Evolutionary conservation across 2,329 filamentous ascomycete genomes (phyloP).

Genomic region (Neonectria punicea): DNA sequence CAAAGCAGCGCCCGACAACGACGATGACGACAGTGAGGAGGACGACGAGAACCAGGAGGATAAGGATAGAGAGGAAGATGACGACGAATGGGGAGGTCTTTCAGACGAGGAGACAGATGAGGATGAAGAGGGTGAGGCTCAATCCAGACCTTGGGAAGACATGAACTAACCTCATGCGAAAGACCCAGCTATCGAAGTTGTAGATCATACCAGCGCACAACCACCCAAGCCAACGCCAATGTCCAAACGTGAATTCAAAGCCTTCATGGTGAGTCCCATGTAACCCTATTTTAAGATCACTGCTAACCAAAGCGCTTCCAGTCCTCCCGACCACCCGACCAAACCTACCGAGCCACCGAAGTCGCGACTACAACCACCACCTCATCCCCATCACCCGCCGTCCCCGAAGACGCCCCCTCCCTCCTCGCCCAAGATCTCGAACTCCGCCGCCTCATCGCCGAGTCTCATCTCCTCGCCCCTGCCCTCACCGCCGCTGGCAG

Average conservation of each 20-base stretch:
- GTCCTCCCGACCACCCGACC: conserved; percentile 63
- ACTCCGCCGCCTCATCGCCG: conserved; percentile 87
- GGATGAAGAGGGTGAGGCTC: conserved; percentile 34
- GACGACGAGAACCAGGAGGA: conserved; percentile 51
- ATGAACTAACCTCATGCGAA: conserved; percentile 7
- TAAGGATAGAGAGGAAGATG: conserved; percentile 42
- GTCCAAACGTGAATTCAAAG: conserved; percentile 77
- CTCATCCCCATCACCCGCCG: conserved; percentile 45
- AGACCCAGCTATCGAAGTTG: conserved; percentile 62
- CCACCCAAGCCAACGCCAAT: conserved; percentile 55
- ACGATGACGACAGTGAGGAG: conserved; percentile 44
- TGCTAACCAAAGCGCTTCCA: conserved; percentile 27
- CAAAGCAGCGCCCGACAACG: conserved; percentile 37
- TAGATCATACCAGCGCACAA: conserved; percentile 65
- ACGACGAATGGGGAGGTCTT: conserved; percentile 45
- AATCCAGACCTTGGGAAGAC: background rate
- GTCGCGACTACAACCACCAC: conserved; percentile 33
- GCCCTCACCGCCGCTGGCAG: conserved; percentile 57
- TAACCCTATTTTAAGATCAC: background rate
- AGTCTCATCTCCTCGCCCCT: conserved; percentile 82
- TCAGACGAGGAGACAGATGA: conserved; percentile 39
- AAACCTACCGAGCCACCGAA: conserved; percentile 37
- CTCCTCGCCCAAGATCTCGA: conserved; percentile 93
- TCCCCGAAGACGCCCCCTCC: conserved; percentile 68
- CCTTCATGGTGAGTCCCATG: conserved; percentile 72